phyloP scores from a whole-genome alignment of 2,329 filamentous ascomycete genomes.

The Aureobasidium pullulans region DNA sequence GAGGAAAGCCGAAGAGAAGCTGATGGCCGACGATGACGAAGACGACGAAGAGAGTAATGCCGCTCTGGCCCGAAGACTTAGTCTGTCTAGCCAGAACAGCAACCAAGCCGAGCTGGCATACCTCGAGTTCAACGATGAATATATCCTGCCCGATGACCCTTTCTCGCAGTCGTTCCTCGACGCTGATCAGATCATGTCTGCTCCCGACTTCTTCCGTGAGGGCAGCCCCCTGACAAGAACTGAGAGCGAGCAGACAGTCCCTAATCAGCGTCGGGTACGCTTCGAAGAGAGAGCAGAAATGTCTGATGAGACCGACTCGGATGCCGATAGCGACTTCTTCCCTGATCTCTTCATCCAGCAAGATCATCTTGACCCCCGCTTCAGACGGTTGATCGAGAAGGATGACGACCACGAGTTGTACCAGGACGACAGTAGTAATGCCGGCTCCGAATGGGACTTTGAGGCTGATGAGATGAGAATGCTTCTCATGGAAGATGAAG shows the following conservation, averaged over 20 bases:
- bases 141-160: slow-evolving; percentile 5
- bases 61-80: slow-evolving; percentile 20
- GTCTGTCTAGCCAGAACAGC: slow-evolving; percentile 20
- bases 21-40: slow-evolving; percentile 15
- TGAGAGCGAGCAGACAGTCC: slow-evolving; percentile 19
- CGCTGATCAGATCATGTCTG: slow-evolving; percentile 2
- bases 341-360: slow-evolving; percentile 29
- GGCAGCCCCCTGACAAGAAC: slow-evolving; percentile 1
- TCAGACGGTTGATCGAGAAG: slow-evolving; percentile 20
- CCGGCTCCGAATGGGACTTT: slow-evolving; percentile 28
- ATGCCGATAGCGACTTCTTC: slow-evolving; percentile 26
- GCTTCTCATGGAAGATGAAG: slow-evolving; percentile 25
- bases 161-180: slow-evolving; percentile 12
- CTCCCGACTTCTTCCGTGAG: slow-evolving; percentile 9
- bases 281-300: slow-evolving; percentile 27
- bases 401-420: slow-evolving; percentile 22
- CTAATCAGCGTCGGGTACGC: slow-evolving; percentile 27
- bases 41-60: slow-evolving; percentile 18
- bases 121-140: slow-evolving; percentile 15
- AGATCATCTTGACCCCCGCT: slow-evolving; percentile 20
- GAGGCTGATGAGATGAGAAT: slow-evolving; percentile 26
- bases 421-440: slow-evolving; percentile 22
- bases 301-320: slow-evolving; percentile 23
- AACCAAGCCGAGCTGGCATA: slow-evolving; percentile 16
- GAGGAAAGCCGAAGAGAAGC: slow-evolving; percentile 18